These are phyloP conservation scores for Beauveria bassiana DNA, from an alignment of 2,329 filamentous ascomycete species.

Conservation along the genomic window DNA sequence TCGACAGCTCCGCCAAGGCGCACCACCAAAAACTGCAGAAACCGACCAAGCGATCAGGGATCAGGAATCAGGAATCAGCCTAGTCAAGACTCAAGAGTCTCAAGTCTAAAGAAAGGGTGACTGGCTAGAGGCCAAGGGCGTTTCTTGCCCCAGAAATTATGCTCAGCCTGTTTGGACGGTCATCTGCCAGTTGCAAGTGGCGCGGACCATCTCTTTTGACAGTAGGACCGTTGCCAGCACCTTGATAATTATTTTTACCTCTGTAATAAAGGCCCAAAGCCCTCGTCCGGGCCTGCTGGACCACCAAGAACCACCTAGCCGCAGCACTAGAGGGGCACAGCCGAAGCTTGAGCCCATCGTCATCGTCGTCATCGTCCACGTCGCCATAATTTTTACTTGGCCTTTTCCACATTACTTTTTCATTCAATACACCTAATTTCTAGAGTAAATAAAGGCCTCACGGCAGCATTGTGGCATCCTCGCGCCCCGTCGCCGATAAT, in stretches of 20 bases:
- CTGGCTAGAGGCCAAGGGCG: not conserved
- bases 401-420: not conserved
- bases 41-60: not conserved
- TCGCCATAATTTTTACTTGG: not conserved
- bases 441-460: not conserved
- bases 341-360: slow-evolving; percentile 1
- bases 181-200: not conserved
- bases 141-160: not conserved
- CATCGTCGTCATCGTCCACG: slow-evolving; percentile 9
- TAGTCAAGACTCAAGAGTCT: not conserved
- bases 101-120: not conserved
- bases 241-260: too few relatives aligned
- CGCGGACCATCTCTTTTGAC: not conserved
- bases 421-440: not conserved
- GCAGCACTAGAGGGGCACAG: slow-evolving; percentile 1
- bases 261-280: too few relatives aligned
- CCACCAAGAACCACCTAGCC: not conserved
- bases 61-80: not conserved
- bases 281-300: not conserved
- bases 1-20: not conserved
- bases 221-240: too few relatives aligned
- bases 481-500: not conserved
- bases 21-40: not conserved
- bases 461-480: not conserved
- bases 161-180: not conserved